Evolutionary conservation across 768 basidiomycete species (phyloP).

Genomic region (Lentinus brumalis): DNA sequence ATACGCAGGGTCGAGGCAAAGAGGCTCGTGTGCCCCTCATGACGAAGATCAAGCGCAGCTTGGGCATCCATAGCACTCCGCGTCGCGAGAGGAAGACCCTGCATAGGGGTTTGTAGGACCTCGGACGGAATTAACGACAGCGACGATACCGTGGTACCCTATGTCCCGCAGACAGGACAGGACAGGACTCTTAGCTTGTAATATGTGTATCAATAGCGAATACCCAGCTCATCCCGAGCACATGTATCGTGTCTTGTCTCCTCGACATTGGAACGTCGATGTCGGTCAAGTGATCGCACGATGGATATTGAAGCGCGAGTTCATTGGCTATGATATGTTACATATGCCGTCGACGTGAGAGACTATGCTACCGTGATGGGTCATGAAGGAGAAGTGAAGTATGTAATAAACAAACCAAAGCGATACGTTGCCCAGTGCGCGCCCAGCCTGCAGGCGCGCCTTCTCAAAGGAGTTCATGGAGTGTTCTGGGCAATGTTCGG

Average conservation of each 20-base stretch:
- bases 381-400: background rate
- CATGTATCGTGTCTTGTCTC: too few species aligned
- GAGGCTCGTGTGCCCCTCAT: slow-evolving; percentile 50
- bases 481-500: background rate
- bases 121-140: background rate
- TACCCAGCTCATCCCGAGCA: background rate
- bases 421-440: background rate
- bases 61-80: slow-evolving; percentile 53
- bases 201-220: background rate
- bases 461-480: background rate
- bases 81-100: slow-evolving; percentile 24
- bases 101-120: background rate
- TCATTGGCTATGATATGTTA: background rate
- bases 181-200: too few species aligned
- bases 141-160: background rate
- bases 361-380: background rate
- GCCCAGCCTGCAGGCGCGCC: background rate
- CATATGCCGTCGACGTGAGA: background rate
- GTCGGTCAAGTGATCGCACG: too few species aligned
- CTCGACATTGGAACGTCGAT: too few species aligned
- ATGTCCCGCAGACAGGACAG: background rate
- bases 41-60: slow-evolving; percentile 51
- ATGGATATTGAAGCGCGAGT: background rate
- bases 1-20: slow-evolving; percentile 41
- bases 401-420: background rate